Base-by-base conservation (phyloP, 805 yeast genomes). In the Pichia cabralensis region DNA sequence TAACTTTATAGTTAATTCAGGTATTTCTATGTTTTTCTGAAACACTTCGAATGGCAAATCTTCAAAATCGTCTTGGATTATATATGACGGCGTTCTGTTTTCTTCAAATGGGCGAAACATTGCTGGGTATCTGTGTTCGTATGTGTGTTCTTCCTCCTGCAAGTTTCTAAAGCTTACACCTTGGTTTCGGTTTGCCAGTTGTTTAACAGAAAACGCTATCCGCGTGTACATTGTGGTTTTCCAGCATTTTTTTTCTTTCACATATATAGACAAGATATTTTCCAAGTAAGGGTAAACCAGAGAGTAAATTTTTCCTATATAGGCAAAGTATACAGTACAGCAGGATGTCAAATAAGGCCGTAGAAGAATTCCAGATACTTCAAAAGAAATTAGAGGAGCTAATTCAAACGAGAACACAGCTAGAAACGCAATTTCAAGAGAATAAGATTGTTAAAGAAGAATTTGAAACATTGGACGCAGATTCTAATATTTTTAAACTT, bases 391-490 rank as follows among this genome's bases (percentile, higher is more conserved):
- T 53, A 8, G 61, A 64, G 30, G 80, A 74, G 33, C 62, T 75
- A 28, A 67, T 86, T 24, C 62, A 72, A 5, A 74, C 85, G 10
- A 76, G 97, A 50, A 94, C 89, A 45, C 74, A 78, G 51, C 69
- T 92, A 30, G 99, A 92, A 53, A 83, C 96, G 1, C 99, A 92
- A 60, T 73, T 66, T 47, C 98, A 92, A 58, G 99, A 92, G 56
- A 88, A 88, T 56, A 76, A 76, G 48, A 88, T 92, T 32, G 98
- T 92, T 12, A 67, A 76, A 44, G 77, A 72, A 38, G 98, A 92
- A 58, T 82, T 92, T 48, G 72, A 69, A 20, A 46, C 43, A 7
- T 47, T 60, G 28, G 61, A 82, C 37, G 70, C 71, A 36, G 81
- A 74, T 23, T 68, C 94, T 12, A 82, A 81, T 47, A 76, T 92